Percentiles rank a stretch among this genome's conserved stretches.
phyloP scores from a whole-genome alignment of 2,329 filamentous ascomycete species.

The Fusarium sp. region DNA sequence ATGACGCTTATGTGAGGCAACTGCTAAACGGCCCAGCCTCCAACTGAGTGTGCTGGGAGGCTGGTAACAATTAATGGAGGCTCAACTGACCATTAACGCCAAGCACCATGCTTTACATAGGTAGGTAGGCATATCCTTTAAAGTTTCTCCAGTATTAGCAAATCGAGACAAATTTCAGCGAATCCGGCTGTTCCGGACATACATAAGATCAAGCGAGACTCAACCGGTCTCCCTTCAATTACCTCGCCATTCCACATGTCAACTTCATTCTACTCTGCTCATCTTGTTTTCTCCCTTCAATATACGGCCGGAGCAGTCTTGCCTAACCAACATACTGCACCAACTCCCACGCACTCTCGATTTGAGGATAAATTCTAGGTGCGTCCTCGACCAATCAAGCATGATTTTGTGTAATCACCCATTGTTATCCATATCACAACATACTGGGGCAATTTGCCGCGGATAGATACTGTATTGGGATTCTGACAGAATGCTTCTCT shows the following conservation, averaged over 20 bases:
- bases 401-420: neutral
- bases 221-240: conserved; percentile 19
- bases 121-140: conserved; percentile 9
- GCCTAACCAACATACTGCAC: neutral
- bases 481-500: conserved; percentile 4
- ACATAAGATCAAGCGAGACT: neutral
- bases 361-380: conserved; percentile 8
- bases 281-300: neutral
- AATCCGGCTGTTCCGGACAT: conserved; percentile 17
- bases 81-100: neutral
- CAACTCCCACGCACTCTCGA: conserved; percentile 5
- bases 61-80: too few relatives aligned
- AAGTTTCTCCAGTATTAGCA: conserved; percentile 9
- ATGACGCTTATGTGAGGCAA: conserved; percentile 1
- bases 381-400: conserved; percentile 10
- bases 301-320: neutral
- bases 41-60: too few relatives aligned
- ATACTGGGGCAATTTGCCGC: conserved; percentile 21
- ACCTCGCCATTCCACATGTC: conserved; percentile 10
- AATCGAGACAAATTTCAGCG: conserved; percentile 7
- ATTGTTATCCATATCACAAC: conserved; percentile 18
- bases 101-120: neutral
- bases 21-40: conserved; percentile 1
- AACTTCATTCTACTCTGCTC: neutral
- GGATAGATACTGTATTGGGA: conserved; percentile 33